Evolutionary conservation across 352 stramenopile species (phyloP).

Genomic region (Pythium folliculosum): DNA sequence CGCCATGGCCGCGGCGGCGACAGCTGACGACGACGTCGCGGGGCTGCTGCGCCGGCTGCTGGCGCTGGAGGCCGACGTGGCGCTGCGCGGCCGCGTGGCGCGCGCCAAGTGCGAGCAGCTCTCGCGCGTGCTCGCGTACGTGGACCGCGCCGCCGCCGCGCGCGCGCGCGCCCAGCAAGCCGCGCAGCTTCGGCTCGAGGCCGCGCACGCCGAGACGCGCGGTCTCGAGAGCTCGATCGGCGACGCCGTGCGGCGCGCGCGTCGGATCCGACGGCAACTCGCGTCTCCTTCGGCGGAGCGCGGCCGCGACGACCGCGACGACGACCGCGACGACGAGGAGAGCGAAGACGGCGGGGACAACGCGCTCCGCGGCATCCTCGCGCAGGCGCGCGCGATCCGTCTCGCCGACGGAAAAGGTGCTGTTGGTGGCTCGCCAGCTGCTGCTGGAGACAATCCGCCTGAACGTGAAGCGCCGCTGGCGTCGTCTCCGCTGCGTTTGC

Average conservation of each 20-base stretch:
- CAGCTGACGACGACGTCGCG: conserved; percentile 12
- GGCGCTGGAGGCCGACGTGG: conserved; percentile 39
- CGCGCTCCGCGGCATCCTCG: conserved; percentile 16
- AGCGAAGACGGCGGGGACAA: background rate
- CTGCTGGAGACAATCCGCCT: background rate
- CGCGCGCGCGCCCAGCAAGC: conserved; percentile 5
- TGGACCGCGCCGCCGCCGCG: conserved; percentile 16
- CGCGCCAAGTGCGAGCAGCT: conserved; percentile 45
- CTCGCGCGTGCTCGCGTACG: conserved; percentile 30
- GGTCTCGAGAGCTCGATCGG: conserved; percentile 43
- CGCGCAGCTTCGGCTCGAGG: conserved; percentile 9
- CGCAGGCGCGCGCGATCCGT: conserved; percentile 15
- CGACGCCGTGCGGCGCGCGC: conserved; percentile 49
- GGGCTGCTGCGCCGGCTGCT: conserved; percentile 15
- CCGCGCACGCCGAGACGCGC: conserved; percentile 30
- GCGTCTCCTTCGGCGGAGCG: background rate
- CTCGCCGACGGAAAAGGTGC: conserved; percentile 1
- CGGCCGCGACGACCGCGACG: background rate
- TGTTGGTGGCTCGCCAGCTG: no score
- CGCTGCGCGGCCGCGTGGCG: conserved; percentile 35
- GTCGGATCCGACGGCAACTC: conserved; percentile 30
- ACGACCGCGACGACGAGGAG: conserved; percentile 9
- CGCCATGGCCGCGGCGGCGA: background rate
- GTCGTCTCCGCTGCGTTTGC: background rate
- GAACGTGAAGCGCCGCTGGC: background rate